These are phyloP conservation scores for Rubia yunnanensis DNA, from an alignment of 257 asterid genomes.

Conservation along the genomic window DNA sequence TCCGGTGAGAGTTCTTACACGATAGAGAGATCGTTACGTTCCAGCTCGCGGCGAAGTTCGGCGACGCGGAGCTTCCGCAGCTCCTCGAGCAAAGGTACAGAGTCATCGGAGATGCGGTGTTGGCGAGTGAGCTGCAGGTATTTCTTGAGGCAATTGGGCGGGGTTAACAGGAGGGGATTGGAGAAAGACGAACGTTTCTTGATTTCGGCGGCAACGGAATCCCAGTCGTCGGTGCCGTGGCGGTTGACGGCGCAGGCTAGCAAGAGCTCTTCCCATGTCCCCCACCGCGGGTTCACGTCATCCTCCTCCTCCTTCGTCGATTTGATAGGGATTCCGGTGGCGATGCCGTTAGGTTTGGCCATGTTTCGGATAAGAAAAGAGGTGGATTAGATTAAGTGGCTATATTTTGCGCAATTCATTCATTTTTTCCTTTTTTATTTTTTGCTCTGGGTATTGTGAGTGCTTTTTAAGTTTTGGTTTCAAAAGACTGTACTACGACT, in stretches of 20 bases:
- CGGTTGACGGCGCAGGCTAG: conserved; percentile 85
- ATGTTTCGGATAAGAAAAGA: conserved; percentile 11
- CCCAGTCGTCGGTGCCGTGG: conserved; percentile 65
- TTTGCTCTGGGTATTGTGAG: not conserved
- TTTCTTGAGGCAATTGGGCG: conserved; percentile 2
- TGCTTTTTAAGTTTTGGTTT: not conserved
- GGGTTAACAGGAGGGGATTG: not conserved
- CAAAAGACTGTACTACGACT: not conserved
- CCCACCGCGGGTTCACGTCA: conserved; percentile 27
- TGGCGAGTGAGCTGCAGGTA: conserved; percentile 8
- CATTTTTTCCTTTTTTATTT: not conserved
- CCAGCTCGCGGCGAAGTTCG: conserved; percentile 68
- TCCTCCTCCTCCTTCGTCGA: not conserved
- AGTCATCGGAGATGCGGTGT: conserved; percentile 25
- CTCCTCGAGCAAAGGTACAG: conserved; percentile 57
- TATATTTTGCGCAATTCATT: not conserved
- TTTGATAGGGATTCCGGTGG: not conserved
- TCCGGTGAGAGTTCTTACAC: conserved; percentile 33
- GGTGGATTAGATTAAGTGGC: not conserved
- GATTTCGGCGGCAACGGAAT: conserved; percentile 57
- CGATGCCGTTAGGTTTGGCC: conserved; percentile 6
- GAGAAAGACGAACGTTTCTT: conserved; percentile 27
- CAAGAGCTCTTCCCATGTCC: conserved; percentile 73
- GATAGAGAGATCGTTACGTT: conserved; percentile 83
- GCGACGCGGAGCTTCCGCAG: conserved; percentile 64